phyloP scores from a whole-genome alignment of 129 eudicot species.

The Daucus carota region DH1_v3.0 NC_030388.2:3357001-3357500 shows the following conservation, averaged over 20 bases:
- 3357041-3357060: constrained; percentile 81
- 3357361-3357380: constrained; percentile 92
- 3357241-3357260: neutral
- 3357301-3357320: constrained; percentile 71
- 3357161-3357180: neutral
- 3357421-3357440: constrained; percentile 83
- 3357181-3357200: neutral
- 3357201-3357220: neutral
- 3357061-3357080: constrained; percentile 61
- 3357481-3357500: neutral
- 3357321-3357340: constrained; percentile 70
- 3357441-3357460: constrained; percentile 31
- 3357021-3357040: constrained; percentile 70
- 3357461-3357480: neutral
- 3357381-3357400: constrained; percentile 59
- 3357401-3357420: constrained; percentile 68
- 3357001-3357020: neutral
- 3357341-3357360: constrained; percentile 91
- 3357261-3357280: neutral
- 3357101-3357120: constrained; percentile 95
- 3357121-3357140: constrained; percentile 58
- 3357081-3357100: constrained; percentile 81
- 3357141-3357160: constrained; percentile 6
- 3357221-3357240: constrained; percentile 1
- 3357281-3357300: constrained; percentile 83